phyloP scores from a whole-genome alignment of 2,329 filamentous ascomycete species.

The Plenodomus tracheiphilus region DNA sequence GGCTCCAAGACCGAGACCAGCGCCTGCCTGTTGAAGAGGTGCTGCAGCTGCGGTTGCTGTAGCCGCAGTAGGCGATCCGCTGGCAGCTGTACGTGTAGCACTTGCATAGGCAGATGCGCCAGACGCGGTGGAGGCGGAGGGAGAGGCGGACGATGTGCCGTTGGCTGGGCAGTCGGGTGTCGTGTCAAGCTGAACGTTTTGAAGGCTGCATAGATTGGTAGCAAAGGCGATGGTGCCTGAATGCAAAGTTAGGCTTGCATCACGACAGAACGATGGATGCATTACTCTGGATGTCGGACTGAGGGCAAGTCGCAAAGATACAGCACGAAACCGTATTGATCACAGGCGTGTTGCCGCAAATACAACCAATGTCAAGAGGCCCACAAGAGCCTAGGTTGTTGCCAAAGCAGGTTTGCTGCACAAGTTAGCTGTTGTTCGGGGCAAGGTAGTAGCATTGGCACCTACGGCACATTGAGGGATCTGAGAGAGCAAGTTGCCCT shows the following conservation, averaged over 20 bases:
- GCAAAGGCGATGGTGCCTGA: slow-evolving; percentile 50
- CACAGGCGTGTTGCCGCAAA: slow-evolving; percentile 45
- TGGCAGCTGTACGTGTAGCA: background rate
- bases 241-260: slow-evolving; percentile 34
- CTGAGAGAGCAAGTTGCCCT: slow-evolving; percentile 19
- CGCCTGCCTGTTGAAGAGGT: slow-evolving; percentile 21
- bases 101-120: slow-evolving; percentile 1
- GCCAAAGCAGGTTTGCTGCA: slow-evolving; percentile 43
- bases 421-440: background rate
- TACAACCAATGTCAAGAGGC: slow-evolving; percentile 47
- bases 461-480: slow-evolving; percentile 36
- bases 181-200: slow-evolving; percentile 46
- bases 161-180: slow-evolving; percentile 42
- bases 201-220: slow-evolving; percentile 43
- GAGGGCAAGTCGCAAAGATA: slow-evolving; percentile 44
- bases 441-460: background rate
- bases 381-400: slow-evolving; percentile 45
- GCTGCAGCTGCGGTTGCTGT: slow-evolving; percentile 23
- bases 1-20: slow-evolving; percentile 26
- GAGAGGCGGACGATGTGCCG: slow-evolving; percentile 11
- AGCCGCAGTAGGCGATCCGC: slow-evolving; percentile 9
- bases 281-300: slow-evolving; percentile 30
- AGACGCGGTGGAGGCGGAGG: slow-evolving; percentile 12
- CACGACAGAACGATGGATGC: background rate
- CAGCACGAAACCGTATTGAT: slow-evolving; percentile 50